A percentile compares a stretch with the other conserved stretches of the same genome.
phyloP scores from a whole-genome alignment of 805 yeast genomes.

The Teunomyces atbi region DNA sequence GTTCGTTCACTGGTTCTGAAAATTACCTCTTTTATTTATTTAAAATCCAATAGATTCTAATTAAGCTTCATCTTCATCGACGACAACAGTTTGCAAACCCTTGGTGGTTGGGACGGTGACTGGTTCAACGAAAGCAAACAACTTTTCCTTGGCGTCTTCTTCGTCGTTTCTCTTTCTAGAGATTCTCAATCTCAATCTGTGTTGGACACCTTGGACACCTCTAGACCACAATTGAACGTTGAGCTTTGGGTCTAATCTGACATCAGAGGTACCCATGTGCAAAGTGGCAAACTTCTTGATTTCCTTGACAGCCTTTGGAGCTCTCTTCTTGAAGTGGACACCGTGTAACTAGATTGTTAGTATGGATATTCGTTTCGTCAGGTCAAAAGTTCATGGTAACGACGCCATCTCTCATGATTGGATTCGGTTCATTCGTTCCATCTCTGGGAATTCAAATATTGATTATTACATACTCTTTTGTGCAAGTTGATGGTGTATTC shows the following conservation, averaged over 20 bases:
- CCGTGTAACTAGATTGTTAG: conserved; percentile 82
- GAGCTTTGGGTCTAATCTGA: conserved; percentile 97
- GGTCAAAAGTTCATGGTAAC: conserved; percentile 3
- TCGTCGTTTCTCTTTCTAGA: conserved; percentile 99
- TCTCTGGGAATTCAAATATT: neutral
- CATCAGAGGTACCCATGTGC: conserved; percentile 99
- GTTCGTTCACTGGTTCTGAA: conserved; percentile 3
- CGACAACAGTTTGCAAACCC: conserved; percentile 97
- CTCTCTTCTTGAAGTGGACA: conserved; percentile 98
- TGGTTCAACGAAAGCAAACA: conserved; percentile 97
- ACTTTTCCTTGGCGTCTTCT: conserved; percentile 97
- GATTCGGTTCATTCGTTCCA: neutral
- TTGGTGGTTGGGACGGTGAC: conserved; percentile 91
- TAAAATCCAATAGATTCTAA: conserved; percentile 6
- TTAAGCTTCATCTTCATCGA: conserved; percentile 73
- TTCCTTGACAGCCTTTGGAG: conserved; percentile 99
- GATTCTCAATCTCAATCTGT: conserved; percentile 97
- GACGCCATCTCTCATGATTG: neutral
- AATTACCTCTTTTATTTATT: conserved; percentile 3
- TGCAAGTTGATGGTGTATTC: conserved; percentile 99
- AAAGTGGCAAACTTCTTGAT: conserved; percentile 97
- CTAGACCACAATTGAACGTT: conserved; percentile 99
- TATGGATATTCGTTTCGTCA: conserved; percentile 19
- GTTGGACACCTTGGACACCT: conserved; percentile 99
- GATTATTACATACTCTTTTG: conserved; percentile 81